Evolutionary conservation across 345 rosid genomes (phyloP).

Genomic region (Hibiscus tridactylites): DNA sequence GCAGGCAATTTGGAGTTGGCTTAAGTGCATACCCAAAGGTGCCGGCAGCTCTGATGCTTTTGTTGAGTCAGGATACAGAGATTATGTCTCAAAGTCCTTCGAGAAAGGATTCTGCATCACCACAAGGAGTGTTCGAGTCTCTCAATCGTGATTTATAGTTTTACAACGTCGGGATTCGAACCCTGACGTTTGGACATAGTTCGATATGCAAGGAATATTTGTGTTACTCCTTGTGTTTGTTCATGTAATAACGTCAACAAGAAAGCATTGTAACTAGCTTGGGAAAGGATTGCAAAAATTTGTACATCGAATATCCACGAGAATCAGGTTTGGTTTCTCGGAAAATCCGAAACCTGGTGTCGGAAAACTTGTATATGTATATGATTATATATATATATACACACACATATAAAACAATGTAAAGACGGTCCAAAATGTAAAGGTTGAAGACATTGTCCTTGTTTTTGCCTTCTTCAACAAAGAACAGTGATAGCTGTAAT

Average conservation of each 20-base stretch:
- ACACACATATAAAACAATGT: background rate
- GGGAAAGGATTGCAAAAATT: background rate
- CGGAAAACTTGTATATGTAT: too few relatives aligned
- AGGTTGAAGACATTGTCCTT: background rate
- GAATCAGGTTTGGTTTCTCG: background rate
- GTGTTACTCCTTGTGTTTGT: too few relatives aligned
- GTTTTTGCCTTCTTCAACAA: conserved; percentile 18
- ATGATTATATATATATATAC: too few relatives aligned
- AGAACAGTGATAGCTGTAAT: conserved; percentile 14
- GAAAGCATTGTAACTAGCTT: background rate
- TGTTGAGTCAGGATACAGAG: too few relatives aligned
- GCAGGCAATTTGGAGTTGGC: too few relatives aligned
- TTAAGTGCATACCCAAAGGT: too few relatives aligned
- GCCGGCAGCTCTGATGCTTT: too few relatives aligned
- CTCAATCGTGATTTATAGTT: conserved; percentile 44
- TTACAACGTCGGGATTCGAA: background rate
- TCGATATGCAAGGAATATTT: too few relatives aligned
- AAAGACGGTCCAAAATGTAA: background rate
- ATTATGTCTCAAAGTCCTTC: too few relatives aligned
- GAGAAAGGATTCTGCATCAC: too few relatives aligned
- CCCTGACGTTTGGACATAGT: too few relatives aligned
- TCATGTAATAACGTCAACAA: background rate
- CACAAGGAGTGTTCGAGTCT: conserved; percentile 39
- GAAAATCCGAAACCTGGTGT: background rate
- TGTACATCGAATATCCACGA: background rate